Evolutionary conservation across 2,329 filamentous ascomycete species (phyloP).

Genomic region (Colletotrichum euphorbiae): DNA sequence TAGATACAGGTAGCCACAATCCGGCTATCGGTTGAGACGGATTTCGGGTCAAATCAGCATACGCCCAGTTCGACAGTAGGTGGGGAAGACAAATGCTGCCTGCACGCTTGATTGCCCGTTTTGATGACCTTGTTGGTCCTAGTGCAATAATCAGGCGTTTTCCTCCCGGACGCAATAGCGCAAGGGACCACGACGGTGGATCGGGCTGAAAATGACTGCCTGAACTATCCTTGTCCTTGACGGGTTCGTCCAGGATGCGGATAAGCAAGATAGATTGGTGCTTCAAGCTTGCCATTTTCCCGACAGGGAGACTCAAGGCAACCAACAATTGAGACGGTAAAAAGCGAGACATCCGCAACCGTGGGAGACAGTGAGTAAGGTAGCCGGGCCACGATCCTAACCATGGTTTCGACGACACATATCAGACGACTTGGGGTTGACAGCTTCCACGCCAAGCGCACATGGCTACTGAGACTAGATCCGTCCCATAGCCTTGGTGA

Average conservation of each 20-base stretch:
- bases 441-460: no score
- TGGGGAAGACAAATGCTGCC: no score
- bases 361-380: neutral
- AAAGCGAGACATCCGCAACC: slow-evolving; percentile 2
- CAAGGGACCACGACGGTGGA: neutral
- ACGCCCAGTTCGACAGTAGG: no score
- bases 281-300: no score
- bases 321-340: slow-evolving; percentile 16
- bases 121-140: slow-evolving; percentile 1
- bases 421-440: no score
- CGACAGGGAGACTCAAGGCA: slow-evolving; percentile 1
- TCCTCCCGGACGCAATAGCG: neutral
- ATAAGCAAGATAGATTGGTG: no score
- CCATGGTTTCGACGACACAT: no score
- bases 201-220: slow-evolving; percentile 21
- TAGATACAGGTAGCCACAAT: no score
- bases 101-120: slow-evolving; percentile 37
- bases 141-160: neutral
- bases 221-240: slow-evolving; percentile 19
- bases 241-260: no score
- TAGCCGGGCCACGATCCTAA: no score
- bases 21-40: no score
- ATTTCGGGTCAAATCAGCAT: no score
- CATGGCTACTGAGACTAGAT: neutral
- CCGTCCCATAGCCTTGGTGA: neutral